Base-by-base conservation (phyloP, 2,329 filamentous ascomycete genomes). In the Zalaria sp. region DNA sequence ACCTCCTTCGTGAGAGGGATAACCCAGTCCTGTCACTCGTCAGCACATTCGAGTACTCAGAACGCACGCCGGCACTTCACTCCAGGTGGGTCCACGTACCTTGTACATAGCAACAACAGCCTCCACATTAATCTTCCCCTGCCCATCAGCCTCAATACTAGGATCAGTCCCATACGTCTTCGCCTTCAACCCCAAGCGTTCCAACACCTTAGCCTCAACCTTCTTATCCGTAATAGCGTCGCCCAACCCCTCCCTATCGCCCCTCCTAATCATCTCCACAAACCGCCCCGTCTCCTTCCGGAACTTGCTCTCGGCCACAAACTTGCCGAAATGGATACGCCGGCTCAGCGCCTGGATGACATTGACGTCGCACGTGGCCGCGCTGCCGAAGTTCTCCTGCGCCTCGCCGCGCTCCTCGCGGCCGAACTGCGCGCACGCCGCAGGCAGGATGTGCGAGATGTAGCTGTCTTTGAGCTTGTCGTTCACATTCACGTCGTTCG, bases 1-100 rank as follows among this genome's bases (percentile, higher is more conserved):
- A 98, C 89, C 49, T 87, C 82, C 63, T 98, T 98, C n/a, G 91
- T 98, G 60, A 96, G 64, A 0, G 91, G 91, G 52, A 98, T 98
- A 46, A 98, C 88, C 64, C 83, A 84, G 60, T 94, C 76, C 72
- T 78, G 63, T 31, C 43, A 7, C 9, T 8, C 54, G 39, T 53
- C 40, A 53, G 47, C 36, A 41, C 7, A 28, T 5, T 25, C 8
- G 34, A 40, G n/a, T 37, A 48, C 2, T 2, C 2, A 18, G 18
- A 18, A 18, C 18, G 18, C 18, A 18, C 18, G 18, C 18, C 18
- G 2, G 2, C 18, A 18, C 18, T 18, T 18, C 18, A 18, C 2
- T 18, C 18, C 18, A 18, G 18, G 18, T 2, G 18, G 18, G 2
- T 18, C 2, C 18, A 18, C 60, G 48, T 41, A 71, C 68, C 59